Evolutionary conservation across 106 monocot genomes (phyloP).

Genomic region (Iris macrosiphon): DNA sequence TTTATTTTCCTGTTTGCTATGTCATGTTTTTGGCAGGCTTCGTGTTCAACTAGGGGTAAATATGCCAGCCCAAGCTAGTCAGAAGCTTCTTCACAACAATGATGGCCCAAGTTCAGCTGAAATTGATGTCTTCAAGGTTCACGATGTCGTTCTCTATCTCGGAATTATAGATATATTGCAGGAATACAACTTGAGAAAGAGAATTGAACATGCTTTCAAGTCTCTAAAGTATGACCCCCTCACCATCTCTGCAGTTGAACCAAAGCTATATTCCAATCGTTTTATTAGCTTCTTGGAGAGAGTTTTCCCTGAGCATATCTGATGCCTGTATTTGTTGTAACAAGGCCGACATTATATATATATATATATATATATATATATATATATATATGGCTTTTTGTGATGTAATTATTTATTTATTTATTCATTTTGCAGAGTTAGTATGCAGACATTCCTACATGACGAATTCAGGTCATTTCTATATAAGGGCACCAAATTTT

Average conservation of each 20-base stretch:
- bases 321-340: slow-evolving; percentile 11
- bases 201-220: slow-evolving; percentile 66
- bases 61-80: slow-evolving; percentile 81
- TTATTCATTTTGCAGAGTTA: too few species aligned
- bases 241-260: slow-evolving; percentile 87
- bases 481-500: too few species aligned
- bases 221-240: slow-evolving; percentile 74
- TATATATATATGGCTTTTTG: too few species aligned
- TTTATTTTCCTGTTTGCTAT: background rate
- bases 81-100: slow-evolving; percentile 35
- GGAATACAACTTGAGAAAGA: slow-evolving; percentile 81
- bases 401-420: too few species aligned
- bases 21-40: slow-evolving; percentile 30
- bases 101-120: slow-evolving; percentile 20
- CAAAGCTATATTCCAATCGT: slow-evolving; percentile 62
- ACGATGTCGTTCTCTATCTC: slow-evolving; percentile 90
- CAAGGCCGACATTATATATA: too few species aligned
- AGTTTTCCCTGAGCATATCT: slow-evolving; percentile 65
- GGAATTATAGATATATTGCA: slow-evolving; percentile 96
- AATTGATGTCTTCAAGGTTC: slow-evolving; percentile 38
- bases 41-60: slow-evolving; percentile 91
- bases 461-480: too few species aligned
- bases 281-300: slow-evolving; percentile 84
- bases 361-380: too few species aligned
- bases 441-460: too few species aligned